phyloP scores from a whole-genome alignment of 192 early-diverging fungal genomes.

The Piromyces finnis region DNA sequence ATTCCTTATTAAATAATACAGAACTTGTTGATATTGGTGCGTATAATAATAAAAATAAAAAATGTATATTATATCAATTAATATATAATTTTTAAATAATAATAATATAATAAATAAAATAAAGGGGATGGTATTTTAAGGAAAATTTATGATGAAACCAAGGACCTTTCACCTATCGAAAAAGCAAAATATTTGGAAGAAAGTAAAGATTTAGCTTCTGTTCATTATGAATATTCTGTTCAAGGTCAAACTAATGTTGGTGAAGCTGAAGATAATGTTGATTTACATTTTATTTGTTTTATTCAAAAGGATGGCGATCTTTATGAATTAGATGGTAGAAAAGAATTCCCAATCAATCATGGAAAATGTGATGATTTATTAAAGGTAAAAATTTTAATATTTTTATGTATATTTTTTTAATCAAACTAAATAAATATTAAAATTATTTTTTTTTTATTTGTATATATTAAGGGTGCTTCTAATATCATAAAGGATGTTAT shows the following conservation, averaged over 20 bases:
- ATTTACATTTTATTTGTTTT: constrained; percentile 81
- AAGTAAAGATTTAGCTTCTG: constrained; percentile 16
- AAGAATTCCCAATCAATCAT: constrained; percentile 66
- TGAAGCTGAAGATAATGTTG: constrained; percentile 48
- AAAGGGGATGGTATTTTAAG: constrained; percentile 30
- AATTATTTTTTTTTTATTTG: background rate
- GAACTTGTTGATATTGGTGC: constrained; percentile 23
- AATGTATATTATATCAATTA: no score
- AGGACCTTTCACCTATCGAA: constrained; percentile 43
- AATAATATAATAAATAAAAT: no score
- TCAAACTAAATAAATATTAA: no score
- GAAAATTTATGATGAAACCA: constrained; percentile 41
- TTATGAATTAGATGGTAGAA: constrained; percentile 79
- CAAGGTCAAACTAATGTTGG: constrained; percentile 9
- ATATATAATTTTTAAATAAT: no score
- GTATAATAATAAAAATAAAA: constrained; percentile 4
- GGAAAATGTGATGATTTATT: constrained; percentile 43
- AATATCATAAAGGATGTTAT: constrained; percentile 45
- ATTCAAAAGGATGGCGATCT: constrained; percentile 53
- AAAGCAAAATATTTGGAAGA: constrained; percentile 53
- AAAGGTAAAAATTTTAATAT: constrained; percentile 18
- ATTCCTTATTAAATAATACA: constrained; percentile 62
- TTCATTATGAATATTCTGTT: constrained; percentile 14
- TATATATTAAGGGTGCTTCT: constrained; percentile 19
- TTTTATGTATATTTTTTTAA: no score